A percentile compares a stretch with the other conserved stretches of the same genome.
phyloP scores from a whole-genome alignment of 805 yeast species.

The Kuraishia piskuri region DNA sequence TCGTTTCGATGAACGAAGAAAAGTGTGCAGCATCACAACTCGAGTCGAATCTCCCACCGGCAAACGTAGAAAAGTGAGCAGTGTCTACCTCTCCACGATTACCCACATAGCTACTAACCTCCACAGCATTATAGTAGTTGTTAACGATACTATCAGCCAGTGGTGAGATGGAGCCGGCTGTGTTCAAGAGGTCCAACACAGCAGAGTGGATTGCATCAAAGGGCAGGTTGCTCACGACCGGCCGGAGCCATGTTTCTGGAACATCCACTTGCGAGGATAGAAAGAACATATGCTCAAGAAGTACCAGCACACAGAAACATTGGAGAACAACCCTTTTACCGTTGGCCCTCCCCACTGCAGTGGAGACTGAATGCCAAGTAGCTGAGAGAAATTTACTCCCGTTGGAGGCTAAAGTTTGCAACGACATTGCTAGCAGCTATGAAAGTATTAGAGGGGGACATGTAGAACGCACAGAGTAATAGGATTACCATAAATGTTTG shows the following conservation, averaged over 20 bases:
- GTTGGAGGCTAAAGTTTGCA: no score
- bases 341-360: no score
- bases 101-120: background rate
- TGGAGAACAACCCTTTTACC: no score
- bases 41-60: background rate
- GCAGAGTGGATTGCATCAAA: background rate
- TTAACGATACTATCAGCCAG: background rate
- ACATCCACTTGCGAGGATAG: background rate
- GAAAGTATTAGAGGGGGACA: no score
- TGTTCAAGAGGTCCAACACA: background rate
- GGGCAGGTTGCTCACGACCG: background rate
- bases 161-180: background rate
- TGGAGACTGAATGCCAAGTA: no score
- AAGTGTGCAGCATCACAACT: background rate
- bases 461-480: no score
- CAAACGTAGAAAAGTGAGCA: background rate
- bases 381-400: no score
- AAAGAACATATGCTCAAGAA: background rate
- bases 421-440: no score
- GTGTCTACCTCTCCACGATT: background rate
- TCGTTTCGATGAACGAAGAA: background rate
- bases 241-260: background rate
- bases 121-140: background rate
- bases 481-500: no score
- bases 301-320: background rate